Conservation (phyloP, 108 stramenopile species). For the Cyclotella kingstonii region DNA sequence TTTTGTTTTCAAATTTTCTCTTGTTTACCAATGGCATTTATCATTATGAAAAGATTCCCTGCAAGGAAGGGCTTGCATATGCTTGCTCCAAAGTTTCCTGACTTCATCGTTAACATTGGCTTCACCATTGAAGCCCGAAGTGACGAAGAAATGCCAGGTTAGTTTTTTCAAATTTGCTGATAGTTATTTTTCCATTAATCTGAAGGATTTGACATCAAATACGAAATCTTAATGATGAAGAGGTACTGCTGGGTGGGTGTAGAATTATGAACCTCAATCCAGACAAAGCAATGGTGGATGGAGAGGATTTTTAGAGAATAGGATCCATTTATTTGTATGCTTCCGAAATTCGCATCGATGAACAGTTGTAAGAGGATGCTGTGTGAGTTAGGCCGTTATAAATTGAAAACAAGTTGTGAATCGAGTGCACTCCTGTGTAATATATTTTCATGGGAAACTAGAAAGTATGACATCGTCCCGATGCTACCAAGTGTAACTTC, state of each 20-base stretch:
- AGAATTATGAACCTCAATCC: conserved; percentile 44
- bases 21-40: background rate
- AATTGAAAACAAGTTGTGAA: too few relatives aligned
- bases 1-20: background rate
- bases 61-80: conserved; percentile 39
- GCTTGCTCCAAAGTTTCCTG: conserved; percentile 34
- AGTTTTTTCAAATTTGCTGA: background rate
- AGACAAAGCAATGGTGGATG: conserved; percentile 36
- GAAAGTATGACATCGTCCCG: too few relatives aligned
- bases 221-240: background rate
- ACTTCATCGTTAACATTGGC: conserved; percentile 40
- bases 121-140: conserved; percentile 40
- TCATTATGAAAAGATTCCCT: conserved; percentile 6
- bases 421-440: too few relatives aligned
- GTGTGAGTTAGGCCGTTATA: too few relatives aligned
- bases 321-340: too few relatives aligned
- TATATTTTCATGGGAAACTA: too few relatives aligned
- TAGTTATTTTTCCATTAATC: background rate
- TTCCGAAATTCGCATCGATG: too few relatives aligned
- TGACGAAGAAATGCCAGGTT: conserved; percentile 42
- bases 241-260: conserved; percentile 43
- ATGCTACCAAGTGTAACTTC: too few relatives aligned
- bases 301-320: conserved; percentile 13
- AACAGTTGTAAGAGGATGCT: too few relatives aligned
- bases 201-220: background rate